phyloP scores from a whole-genome alignment of 139 green algal species.

The Auxenochlorella pyrenoidosa region DNA sequence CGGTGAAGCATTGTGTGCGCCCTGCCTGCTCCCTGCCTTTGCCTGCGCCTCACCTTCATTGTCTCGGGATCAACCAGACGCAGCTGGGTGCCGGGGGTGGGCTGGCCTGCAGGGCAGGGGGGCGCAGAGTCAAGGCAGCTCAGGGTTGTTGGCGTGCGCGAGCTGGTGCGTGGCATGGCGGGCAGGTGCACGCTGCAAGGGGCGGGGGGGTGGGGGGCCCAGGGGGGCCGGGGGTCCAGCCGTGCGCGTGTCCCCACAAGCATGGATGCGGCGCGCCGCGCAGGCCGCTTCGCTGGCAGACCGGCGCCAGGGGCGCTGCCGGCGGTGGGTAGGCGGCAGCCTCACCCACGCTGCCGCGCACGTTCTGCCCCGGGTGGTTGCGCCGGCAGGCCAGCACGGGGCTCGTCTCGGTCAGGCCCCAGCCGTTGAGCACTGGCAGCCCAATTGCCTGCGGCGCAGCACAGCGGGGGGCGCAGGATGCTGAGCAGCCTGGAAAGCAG shows the following conservation, averaged over 20 bases:
- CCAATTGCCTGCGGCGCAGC: conserved; percentile 53
- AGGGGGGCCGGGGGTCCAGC: too few relatives aligned
- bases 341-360: conserved; percentile 85
- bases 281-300: background rate
- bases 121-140: too few relatives aligned
- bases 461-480: background rate
- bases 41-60: conserved; percentile 16
- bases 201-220: too few relatives aligned
- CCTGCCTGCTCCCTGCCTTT: background rate
- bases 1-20: too few relatives aligned
- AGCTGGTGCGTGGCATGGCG: background rate
- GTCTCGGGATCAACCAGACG: conserved; percentile 87
- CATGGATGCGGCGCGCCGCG: too few relatives aligned
- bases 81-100: conserved; percentile 82
- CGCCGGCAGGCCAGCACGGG: conserved; percentile 89
- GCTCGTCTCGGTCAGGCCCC: conserved; percentile 91
- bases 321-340: background rate
- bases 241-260: too few relatives aligned
- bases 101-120: conserved; percentile 30
- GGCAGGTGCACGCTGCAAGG: too few relatives aligned
- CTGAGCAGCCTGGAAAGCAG: too few relatives aligned
- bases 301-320: too few relatives aligned
- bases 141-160: too few relatives aligned
- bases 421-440: conserved; percentile 91
- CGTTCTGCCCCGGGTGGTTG: conserved; percentile 58